These are phyloP conservation scores for Begonia loranthoides DNA, from an alignment of 306 rosid species.

Conservation along the genomic window DNA sequence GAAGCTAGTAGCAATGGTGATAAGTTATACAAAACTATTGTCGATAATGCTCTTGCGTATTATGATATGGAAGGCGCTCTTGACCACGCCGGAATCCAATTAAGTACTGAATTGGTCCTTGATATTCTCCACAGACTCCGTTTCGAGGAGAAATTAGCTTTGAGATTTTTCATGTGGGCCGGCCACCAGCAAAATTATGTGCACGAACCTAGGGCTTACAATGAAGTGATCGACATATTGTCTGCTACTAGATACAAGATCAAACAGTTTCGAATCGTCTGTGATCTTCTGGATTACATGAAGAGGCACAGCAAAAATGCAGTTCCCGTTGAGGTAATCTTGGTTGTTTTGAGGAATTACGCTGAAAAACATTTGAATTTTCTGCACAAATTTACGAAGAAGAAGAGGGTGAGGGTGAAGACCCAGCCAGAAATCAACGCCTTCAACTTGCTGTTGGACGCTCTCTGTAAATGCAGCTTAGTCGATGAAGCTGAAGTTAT, in stretches of 20 bases:
- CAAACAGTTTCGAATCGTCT: slow-evolving; percentile 76
- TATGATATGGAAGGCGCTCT: slow-evolving; percentile 53
- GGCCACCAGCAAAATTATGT: slow-evolving; percentile 60
- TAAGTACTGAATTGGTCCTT: slow-evolving; percentile 56
- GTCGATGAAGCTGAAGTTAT: slow-evolving; percentile 63
- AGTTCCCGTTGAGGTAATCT: slow-evolving; percentile 53
- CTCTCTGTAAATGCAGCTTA: slow-evolving; percentile 76
- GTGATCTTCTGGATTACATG: slow-evolving; percentile 76
- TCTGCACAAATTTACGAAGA: slow-evolving; percentile 78
- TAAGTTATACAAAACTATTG: slow-evolving; percentile 25
- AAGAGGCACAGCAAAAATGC: slow-evolving; percentile 53
- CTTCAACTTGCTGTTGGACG: slow-evolving; percentile 63
- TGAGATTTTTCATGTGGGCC: slow-evolving; percentile 83
- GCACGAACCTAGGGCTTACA: slow-evolving; percentile 53
- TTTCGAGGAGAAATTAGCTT: slow-evolving; percentile 74
- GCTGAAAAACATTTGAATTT: slow-evolving; percentile 63
- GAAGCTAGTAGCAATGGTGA: slow-evolving; percentile 13
- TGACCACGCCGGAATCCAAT: slow-evolving; percentile 26
- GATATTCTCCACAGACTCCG: slow-evolving; percentile 50
- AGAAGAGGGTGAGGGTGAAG: slow-evolving; percentile 67
- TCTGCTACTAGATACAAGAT: slow-evolving; percentile 64
- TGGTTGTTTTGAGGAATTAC: slow-evolving; percentile 52
- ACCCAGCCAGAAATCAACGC: slow-evolving; percentile 79
- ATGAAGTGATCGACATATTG: slow-evolving; percentile 72
- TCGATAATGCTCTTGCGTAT: slow-evolving; percentile 42